Conservation (phyloP, 495 filamentous ascomycete genomes). For the Talaromyces wortmannii region DNA sequence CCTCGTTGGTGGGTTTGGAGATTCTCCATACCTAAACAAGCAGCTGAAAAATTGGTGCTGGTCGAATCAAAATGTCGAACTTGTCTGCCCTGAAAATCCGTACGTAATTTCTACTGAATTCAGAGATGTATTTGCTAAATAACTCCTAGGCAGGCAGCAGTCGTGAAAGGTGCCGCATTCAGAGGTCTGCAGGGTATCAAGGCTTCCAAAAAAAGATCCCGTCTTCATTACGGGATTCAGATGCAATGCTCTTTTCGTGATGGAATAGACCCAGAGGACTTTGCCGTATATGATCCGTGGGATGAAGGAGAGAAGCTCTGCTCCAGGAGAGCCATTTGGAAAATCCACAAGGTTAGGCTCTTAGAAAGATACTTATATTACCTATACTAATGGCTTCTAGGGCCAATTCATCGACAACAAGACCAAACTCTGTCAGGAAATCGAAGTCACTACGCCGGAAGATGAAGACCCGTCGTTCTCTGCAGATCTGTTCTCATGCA, state of each 20-base stretch:
- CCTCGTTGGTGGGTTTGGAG: slow-evolving; percentile 58
- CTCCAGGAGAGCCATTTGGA: not conserved
- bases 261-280: not conserved
- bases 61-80: not conserved
- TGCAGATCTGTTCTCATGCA: not conserved
- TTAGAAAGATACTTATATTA: too few relatives aligned
- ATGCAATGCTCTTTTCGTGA: not conserved
- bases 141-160: slow-evolving; percentile 59
- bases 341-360: not conserved
- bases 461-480: not conserved
- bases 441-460: not conserved
- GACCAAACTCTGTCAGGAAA: not conserved
- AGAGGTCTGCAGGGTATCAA: slow-evolving; percentile 55
- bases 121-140: slow-evolving; percentile 11
- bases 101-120: not conserved
- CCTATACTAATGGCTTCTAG: too few relatives aligned
- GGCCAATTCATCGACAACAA: not conserved
- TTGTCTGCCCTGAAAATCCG: not conserved
- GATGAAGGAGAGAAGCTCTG: not conserved
- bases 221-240: slow-evolving; percentile 58
- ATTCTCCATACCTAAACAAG: slow-evolving; percentile 52
- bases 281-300: not conserved
- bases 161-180: slow-evolving; percentile 66
- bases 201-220: slow-evolving; percentile 57
- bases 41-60: slow-evolving; percentile 25